Evolutionary conservation across 1,284 basidiomycete genomes (phyloP), one percentile per base, ranked within the genome.

Genomic region (Albatrellus sp.): DNA sequence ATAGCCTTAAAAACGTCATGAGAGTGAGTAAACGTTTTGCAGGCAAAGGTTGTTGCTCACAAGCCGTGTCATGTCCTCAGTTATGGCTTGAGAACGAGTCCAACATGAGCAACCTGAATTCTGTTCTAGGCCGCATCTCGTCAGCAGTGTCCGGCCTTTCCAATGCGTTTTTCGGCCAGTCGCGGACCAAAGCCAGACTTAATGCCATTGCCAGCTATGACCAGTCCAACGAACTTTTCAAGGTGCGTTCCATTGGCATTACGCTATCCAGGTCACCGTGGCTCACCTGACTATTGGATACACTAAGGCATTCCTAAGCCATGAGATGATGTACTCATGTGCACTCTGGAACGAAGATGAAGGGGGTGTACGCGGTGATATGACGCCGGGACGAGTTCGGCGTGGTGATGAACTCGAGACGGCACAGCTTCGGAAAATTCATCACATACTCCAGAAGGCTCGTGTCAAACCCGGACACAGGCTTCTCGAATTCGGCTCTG

Each of bases 271-370:
- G 24, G 24, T 24, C 7, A 7, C 17, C 2, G 42, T 29, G 16
- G 32, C 9, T 38, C 24, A 14, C 24, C 36, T 44, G 36, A 32
- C 20, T 10, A 10, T 17, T 31, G 19, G 11, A 7, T 16, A 5
- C 24, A 24, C 24, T 24, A 29, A 84, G 73, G 79, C 85, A 9
- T 92, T 93, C 67, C 66, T 93, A 17, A 84, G 80, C 52, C 67
- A 72, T 43, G 90, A 93, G 61, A 93, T 94, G 90, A 92, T 90
- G 73, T 93, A 93, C 62, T 90, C 86, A 0, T 91, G 86, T 56
- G 89, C 77, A 2, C 72, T 91, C 40, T 92, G 85, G 78, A 67
- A 65, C 42, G 75, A 82, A 35, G 69, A 72, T 7, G 86, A 90
- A 59, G 76, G 78, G 48, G 81, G 80, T 38, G 70, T 82, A 46